Base-by-base conservation (phyloP, 2,329 filamentous ascomycete genomes). In the Aspergillus brunneoviolaceus region DNA sequence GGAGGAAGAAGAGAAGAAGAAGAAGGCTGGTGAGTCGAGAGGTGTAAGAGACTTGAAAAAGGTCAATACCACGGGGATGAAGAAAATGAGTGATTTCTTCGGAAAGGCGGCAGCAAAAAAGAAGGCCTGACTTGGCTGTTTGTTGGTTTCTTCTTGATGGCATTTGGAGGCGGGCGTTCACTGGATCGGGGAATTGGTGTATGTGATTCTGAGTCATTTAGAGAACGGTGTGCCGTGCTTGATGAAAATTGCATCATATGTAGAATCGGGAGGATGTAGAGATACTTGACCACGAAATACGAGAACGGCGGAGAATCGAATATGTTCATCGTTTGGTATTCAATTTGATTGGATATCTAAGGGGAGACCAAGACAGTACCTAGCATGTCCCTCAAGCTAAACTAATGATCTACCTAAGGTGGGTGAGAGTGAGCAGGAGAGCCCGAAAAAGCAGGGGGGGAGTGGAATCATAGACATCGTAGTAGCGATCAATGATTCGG, bases 81-180 rank as follows among this genome's bases (percentile, higher is more conserved):
- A 90, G 84, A 99, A 98, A 81, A 85, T 99, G 85, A 96, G 91
- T 72, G 85, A 88, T 63, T 99, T 99, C 78, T 99, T 99, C 76
- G 87, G 87, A 61, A 96, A 94, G 78, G 71, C 74, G 29, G 67
- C 74, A 29, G 49, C 67, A 11, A 72, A 74, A 61, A 76, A 76
- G 63, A 75, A 75, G 56, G 59, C 71, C 39, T 75, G 69, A 51
- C 14, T 27, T 33, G 12, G n/a, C 23, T 35, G 33, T 16, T 6
- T 16, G 12, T 12, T 35, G 1, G 14, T 35, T 12, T 35, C 14
- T 16, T 29, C 27, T 29, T 29, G 27, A 29, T 29, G 33, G 33
- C 12, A 35, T 35, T 16, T 35, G 12, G 5, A 6, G 27, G 27
- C 27, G 27, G 33, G 33, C 33, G 33, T 35, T 35, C 11, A 12